Evolutionary conservation across 2,329 filamentous ascomycete genomes (phyloP), one percentile per base, ranked within the genome.

Genomic region (Colletotrichum salicis): DNA sequence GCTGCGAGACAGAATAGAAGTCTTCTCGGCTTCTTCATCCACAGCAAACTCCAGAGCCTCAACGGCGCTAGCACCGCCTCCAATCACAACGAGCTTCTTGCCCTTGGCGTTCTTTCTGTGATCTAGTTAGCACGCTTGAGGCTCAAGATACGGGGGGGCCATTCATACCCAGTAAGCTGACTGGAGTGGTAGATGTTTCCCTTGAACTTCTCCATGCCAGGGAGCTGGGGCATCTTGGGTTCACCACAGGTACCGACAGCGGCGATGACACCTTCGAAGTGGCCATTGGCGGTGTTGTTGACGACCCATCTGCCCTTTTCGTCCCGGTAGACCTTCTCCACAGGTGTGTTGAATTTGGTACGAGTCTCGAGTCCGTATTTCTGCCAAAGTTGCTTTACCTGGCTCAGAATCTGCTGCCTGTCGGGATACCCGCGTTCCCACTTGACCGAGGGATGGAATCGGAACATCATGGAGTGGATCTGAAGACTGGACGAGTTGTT

Each of bases 381-480:
- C 75, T 93, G 87, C 94, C 94, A 97, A 0, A 97, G 83, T 71
- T 91, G 82, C 22, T 86, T 86, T 12, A 96, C 91, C 78, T 95
- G 91, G 29, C 87, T 86, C 55, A 95, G 85, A 71, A 97, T 96
- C 80, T 95, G 90, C 74, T 92, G 84, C 61, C 93, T 91, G 72
- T 91, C 87, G 0, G 94, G 94, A 77, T 97, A 97, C n/a, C 93
- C 93, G 35, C 86, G 84, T 41, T 88, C 84, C 90, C 93, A 97
- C 72, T 88, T 86, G 1, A 97, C 89, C 0, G 92, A 93, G 0
- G 94, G 94, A 75, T 96, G 93, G 79, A 97, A 97, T 27, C 94
- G 89, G 80, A 96, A 97, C 94, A 96, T 96, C 70, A 95, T 80
- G 24, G 91, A 94, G 79, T 97, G 93, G 27, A 97, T 95, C 77